Evolutionary conservation across 306 rosid species (phyloP).

Genomic region (Lathyrus oleraceus): DNA sequence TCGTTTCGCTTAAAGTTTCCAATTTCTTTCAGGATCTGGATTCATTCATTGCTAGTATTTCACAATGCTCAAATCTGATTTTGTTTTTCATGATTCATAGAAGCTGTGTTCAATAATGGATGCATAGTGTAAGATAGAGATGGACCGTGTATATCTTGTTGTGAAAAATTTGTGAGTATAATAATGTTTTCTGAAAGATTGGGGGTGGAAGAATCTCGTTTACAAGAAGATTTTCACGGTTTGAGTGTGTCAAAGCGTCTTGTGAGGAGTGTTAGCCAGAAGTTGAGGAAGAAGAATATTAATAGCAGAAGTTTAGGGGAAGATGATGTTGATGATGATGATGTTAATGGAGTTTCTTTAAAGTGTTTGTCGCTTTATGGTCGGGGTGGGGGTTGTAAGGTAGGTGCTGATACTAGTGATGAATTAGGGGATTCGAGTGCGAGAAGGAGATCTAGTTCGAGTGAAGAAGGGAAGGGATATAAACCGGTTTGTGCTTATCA

Average conservation of each 20-base stretch:
- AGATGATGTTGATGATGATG: slow-evolving; percentile 57
- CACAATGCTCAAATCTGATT: slow-evolving; percentile 19
- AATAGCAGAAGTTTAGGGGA: slow-evolving; percentile 54
- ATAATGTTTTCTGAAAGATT: slow-evolving; percentile 62
- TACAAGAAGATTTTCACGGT: slow-evolving; percentile 65
- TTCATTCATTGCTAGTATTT: background rate
- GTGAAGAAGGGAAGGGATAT: slow-evolving; percentile 87
- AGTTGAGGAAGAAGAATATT: slow-evolving; percentile 69
- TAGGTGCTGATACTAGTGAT: slow-evolving; percentile 92
- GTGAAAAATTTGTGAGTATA: slow-evolving; percentile 41
- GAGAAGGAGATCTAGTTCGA: slow-evolving; percentile 86
- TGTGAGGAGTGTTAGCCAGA: slow-evolving; percentile 89
- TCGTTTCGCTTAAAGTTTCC: background rate
- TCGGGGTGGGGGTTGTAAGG: slow-evolving; percentile 96
- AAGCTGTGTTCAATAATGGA: slow-evolving; percentile 30
- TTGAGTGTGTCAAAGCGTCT: slow-evolving; percentile 84
- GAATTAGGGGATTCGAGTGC: slow-evolving; percentile 72
- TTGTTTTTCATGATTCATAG: slow-evolving; percentile 30
- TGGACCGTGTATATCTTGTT: slow-evolving; percentile 39
- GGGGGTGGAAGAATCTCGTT: slow-evolving; percentile 56
- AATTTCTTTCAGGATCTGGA: slow-evolving; percentile 40
- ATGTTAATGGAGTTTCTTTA: slow-evolving; percentile 64
- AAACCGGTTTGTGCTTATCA: slow-evolving; percentile 67
- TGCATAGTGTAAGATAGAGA: slow-evolving; percentile 37
- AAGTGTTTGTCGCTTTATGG: slow-evolving; percentile 78